A percentile compares a stretch with the other conserved stretches of the same genome.
These are phyloP conservation scores for Lactarius hengduanensis DNA, from an alignment of 768 basidiomycete species.

Conservation along the genomic window DNA sequence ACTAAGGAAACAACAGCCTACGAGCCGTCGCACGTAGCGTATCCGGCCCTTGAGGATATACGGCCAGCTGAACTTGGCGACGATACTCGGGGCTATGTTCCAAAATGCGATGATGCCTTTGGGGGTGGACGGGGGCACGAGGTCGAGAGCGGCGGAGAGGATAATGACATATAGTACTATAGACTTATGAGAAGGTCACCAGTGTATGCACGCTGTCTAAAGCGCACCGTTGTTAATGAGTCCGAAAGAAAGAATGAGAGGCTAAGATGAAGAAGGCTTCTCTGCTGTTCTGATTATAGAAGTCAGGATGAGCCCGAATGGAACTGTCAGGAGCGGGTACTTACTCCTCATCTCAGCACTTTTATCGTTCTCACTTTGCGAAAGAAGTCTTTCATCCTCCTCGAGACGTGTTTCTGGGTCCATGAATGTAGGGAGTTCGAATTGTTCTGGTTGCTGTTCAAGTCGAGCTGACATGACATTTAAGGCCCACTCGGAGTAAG, in stretches of 20 bases:
- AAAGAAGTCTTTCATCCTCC: conserved; percentile 8
- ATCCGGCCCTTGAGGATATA: conserved; percentile 85
- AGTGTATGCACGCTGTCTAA: not conserved
- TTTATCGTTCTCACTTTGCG: conserved; percentile 5
- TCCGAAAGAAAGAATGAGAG: conserved; percentile 84
- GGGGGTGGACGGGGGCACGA: conserved; percentile 88
- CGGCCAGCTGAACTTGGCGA: conserved; percentile 91
- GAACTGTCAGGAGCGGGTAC: not conserved
- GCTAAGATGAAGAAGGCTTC: conserved; percentile 40
- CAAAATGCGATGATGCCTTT: conserved; percentile 95
- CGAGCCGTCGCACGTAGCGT: conserved; percentile 70
- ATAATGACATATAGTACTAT: conserved; percentile 94
- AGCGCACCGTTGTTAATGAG: conserved; percentile 83
- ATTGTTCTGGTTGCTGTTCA: conserved; percentile 7
- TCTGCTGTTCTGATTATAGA: conserved; percentile 17
- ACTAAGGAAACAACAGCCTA: conserved; percentile 73
- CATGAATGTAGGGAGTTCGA: conserved; percentile 23
- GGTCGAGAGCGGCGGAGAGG: conserved; percentile 90
- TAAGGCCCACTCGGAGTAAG: conserved; percentile 1
- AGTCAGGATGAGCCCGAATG: not conserved
- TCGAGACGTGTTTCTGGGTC: conserved; percentile 5
- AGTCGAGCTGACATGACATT: not conserved
- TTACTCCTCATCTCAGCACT: conserved; percentile 10
- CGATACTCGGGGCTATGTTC: conserved; percentile 86
- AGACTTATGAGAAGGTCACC: conserved; percentile 8